Evolutionary conservation across 2,329 filamentous ascomycete species (phyloP), one percentile per base, ranked within the genome.

Genomic region (Pyricularia grisea): DNA sequence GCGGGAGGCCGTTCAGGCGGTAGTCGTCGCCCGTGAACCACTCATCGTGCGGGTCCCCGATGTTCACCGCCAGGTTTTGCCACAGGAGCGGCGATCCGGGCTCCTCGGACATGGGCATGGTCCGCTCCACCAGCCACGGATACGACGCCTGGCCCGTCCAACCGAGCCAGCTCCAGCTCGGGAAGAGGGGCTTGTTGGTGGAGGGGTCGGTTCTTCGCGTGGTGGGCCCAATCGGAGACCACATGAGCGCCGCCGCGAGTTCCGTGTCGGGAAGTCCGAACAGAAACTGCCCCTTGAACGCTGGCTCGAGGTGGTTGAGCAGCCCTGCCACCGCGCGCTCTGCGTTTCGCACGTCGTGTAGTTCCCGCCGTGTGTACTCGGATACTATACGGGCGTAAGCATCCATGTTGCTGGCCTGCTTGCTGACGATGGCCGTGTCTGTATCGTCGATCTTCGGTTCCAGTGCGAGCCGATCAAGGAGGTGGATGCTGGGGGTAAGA

Each of bases 171-270:
- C 67, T 68, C 67, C 67, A 68, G 67, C 55, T 63, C 20, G 67
- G 67, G 31, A 68, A 68, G 10, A 68, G 28, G 20, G 58, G 58
- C 58, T 68, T 27, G 7, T 25, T 25, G 4, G 67, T 63, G 11
- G 27, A 23, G 20, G 67, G 55, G 67, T 68, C 58, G 17, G 14
- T 23, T 2, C 67, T 30, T 27, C 67, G 28, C 11, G 30, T 36
- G 1, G 27, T 61, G 4, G n/a, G 28, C 27, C 67, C 67, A 1
- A 64, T n/a, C 2, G 72, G 72, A 63, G 76, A 70, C 77, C 78
- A 80, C 4, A 79, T 72, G 1, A 79, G 70, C 11, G 77, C 78
- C 1, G 76, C 68, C 65, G 78, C 77, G 33, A 79, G 78, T 65
- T 79, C 75, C 1, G 76, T 77, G 23, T 67, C 74, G 2, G 77